Base-by-base conservation (phyloP, 345 rosid species). In the Eucalyptus viminalis region DNA sequence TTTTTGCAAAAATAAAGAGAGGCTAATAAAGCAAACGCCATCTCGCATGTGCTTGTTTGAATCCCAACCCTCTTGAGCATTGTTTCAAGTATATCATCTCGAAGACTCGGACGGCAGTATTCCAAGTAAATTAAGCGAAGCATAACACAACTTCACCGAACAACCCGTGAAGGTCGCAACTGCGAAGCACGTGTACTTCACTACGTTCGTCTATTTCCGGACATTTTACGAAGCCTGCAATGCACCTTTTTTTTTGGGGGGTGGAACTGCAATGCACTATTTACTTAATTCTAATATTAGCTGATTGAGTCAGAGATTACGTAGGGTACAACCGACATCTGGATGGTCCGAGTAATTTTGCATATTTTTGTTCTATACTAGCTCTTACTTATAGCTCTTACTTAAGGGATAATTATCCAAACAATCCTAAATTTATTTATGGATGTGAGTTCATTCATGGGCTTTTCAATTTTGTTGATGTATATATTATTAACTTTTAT, bases 401-500 rank as follows among this genome's bases (percentile, higher is more conserved):
- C 34, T 69, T 69, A 31, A 34, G 80, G 11, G 12, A 69, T 69
- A 16, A 16, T 31, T 16, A 31, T 22, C 80, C 3, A 31, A 69
- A 8, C 6, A 8, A 6, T 69, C 2, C 4, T 8, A 11, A 69
- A 31, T 17, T 31, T 69, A 16, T 16, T 16, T 31, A 69, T 16
- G 43, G 11, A 69, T 1, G 2, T 51, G 54, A 51, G 21, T 51
- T 51, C 54, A 51, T 51, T 51, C 54, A 51, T 51, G 54, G 3
- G 54, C 54, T 16, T 51, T 51, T 51, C 22, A 0, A 51, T 0
- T 51, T 51, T 51, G 54, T 51, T 51, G 54, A 51, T 0, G 8
- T 51, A 0, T 0, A 1, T 51, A 51, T 51, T 51, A 51, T 51
- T 51, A 51, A 50, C 1, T 50, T 50, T 50, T 6, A 16, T 0